Conservation (phyloP, 2,329 filamentous ascomycete species). For the Exophiala sp. region DNA sequence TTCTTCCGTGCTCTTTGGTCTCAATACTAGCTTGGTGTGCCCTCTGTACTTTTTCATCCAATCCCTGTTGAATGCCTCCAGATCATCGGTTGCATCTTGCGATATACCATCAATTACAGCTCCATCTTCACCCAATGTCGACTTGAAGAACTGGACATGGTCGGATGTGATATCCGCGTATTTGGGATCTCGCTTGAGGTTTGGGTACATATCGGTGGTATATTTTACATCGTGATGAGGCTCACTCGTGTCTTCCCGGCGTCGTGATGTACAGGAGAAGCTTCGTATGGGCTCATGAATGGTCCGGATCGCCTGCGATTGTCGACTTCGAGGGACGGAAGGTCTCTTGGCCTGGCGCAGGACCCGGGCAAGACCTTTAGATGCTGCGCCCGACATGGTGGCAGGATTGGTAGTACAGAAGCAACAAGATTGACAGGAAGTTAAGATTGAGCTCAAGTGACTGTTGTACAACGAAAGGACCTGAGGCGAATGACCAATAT, state of each 20-base stretch:
- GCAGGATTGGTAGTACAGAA: not conserved
- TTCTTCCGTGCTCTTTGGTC: constrained; percentile 78
- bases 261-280: constrained; percentile 18
- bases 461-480: too few species aligned
- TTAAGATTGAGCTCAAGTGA: not conserved
- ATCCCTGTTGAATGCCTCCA: constrained; percentile 90
- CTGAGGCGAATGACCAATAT: too few species aligned
- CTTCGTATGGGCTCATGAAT: constrained; percentile 10
- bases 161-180: constrained; percentile 68
- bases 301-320: constrained; percentile 3
- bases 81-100: constrained; percentile 69
- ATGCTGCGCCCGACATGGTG: constrained; percentile 15
- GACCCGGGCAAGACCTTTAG: constrained; percentile 12
- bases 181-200: constrained; percentile 72
- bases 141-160: constrained; percentile 78
- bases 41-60: constrained; percentile 99
- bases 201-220: constrained; percentile 77
- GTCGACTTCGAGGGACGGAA: constrained; percentile 11
- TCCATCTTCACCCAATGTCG: constrained; percentile 72
- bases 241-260: constrained; percentile 20
- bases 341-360: constrained; percentile 16
- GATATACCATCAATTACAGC: constrained; percentile 83
- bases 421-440: not conserved
- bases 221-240: constrained; percentile 54
- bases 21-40: constrained; percentile 80